Base-by-base conservation (phyloP, 2,329 filamentous ascomycete species). In the Sclerotinia subarctica region DNA sequence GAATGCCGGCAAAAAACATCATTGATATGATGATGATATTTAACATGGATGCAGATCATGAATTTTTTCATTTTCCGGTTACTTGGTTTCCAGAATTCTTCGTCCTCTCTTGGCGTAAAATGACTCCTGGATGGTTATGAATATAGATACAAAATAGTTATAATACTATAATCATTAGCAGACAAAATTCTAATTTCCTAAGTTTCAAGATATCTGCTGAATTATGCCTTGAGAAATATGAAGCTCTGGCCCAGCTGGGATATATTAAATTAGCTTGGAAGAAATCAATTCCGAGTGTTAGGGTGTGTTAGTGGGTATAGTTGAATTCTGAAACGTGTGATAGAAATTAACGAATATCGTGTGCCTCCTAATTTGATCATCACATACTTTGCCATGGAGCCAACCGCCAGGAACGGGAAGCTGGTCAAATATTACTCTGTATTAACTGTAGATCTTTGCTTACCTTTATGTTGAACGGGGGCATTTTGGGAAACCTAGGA, bases 381-480 rank as follows among this genome's bases (percentile, higher is more conserved):
- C 56, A 62, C 47, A 62, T 54, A 26, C 35, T 62, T 26, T 52
- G 15, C 4, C 19, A 62, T 46, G 47, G 35, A 35, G 53, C 56
- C 47, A 67, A 21, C 35, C 32, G 26, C 64, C 56, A 52, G 64
- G 63, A 66, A 58, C 52, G 29, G 63, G 44, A 49, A 46, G 17
- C 19, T 19, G 24, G 56, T 10, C 54, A 19, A 66, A 29, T 49
- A 15, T 66, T 29, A n/a, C n/a, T n/a, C n/a, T n/a, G n/a, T n/a
- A 19, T 60, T 29, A 44, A 49, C 32, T 59, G 54, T 47, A 60
- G 64, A 66, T 66, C 54, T 49, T 49, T 66, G 54, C 64, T 66
- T 66, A 29, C 6, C 56, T 26, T 44, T n/a, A 47, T 38, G 38
- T 38, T 49, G 44, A 51, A n/a, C 32, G 47, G 56, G 56, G 54